Evolutionary conservation across 352 stramenopile genomes (phyloP), one percentile per base, ranked within the genome.

Genomic region (Plasmopara viticola): DNA sequence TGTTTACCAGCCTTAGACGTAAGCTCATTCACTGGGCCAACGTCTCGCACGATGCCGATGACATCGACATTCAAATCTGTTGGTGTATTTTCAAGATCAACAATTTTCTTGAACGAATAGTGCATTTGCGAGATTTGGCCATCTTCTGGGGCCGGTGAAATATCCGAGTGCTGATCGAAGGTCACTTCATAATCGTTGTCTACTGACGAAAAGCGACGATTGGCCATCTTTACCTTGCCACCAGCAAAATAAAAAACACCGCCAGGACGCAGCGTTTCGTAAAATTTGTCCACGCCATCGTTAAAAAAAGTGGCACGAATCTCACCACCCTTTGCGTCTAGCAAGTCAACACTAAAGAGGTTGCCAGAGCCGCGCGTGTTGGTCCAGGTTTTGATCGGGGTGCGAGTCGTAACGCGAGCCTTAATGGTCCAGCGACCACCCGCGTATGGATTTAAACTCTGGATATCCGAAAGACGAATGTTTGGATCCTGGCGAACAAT

Each of bases 231-330:
- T 56, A 98, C 74, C 53, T 94, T 87, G 15, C 95, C 97, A 38
- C 91, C 94, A 2, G 77, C 78, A 58, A 99, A 98, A 60, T 84
- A 98, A 64, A 98, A 98, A 2, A 99, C 86, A 31, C 68, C 66
- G 13, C 89, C 83, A 6, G 82, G 78, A 49, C 74, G 71, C 33
- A 99, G 68, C 12, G 95, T 57, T 38, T 91, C 74, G 73, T 97
- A 97, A 57, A 98, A 99, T 62, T 97, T 98, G 60, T 99, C 96
- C 13, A 98, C 95, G 0, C 87, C 93, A 47, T 99, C 97, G 58
- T 99, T 98, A 72, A 99, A 99, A 62, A 99, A 97, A 17, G 97
- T 99, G 44, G 78, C 94, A 42, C 94, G 88, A 52, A 99, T 98
- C 72, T 99, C 96, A 15, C 87, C 90, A 28, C 93, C 95, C 30